Percentiles rank a stretch among this genome's conserved stretches.
Evolutionary conservation across 2,329 filamentous ascomycete genomes (phyloP).

Genomic region (Beauveria asiatica): DNA sequence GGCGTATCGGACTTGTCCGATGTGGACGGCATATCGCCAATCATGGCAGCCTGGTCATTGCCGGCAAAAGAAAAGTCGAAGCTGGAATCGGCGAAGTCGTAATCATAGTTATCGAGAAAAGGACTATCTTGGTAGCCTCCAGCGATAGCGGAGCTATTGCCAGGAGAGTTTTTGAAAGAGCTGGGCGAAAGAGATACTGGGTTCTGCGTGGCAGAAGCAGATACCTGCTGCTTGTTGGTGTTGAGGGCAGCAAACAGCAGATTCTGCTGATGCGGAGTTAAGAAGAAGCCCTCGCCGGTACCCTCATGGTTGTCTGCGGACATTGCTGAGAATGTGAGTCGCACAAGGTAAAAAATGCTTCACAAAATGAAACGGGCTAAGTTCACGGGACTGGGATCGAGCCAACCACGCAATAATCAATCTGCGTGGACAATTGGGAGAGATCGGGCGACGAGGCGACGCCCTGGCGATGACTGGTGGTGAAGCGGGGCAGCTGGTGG

Average conservation of each 20-base stretch:
- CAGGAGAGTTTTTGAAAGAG: conserved; percentile 42
- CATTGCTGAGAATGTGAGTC: conserved; percentile 27
- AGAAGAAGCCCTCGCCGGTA: conserved; percentile 47
- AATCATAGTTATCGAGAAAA: conserved; percentile 68
- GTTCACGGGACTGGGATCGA: neutral
- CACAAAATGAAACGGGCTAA: neutral
- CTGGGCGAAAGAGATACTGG: conserved; percentile 37
- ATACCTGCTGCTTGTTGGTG: conserved; percentile 47
- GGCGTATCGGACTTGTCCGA: conserved; percentile 49
- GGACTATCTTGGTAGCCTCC: conserved; percentile 63
- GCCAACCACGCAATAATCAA: neutral
- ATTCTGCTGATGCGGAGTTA: conserved; percentile 69
- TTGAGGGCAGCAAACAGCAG: conserved; percentile 69
- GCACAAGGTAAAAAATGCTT: neutral
- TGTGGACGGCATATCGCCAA: conserved; percentile 61
- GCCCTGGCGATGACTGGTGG: conserved; percentile 6
- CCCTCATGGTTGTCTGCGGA: conserved; percentile 35
- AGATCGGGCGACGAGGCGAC: neutral
- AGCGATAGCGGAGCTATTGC: conserved; percentile 28
- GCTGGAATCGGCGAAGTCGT: conserved; percentile 66
- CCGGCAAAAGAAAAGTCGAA: conserved; percentile 58
- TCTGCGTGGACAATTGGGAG: neutral
- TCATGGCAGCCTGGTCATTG: conserved; percentile 55
- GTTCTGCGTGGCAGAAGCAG: conserved; percentile 26
- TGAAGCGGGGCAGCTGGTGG: conserved; percentile 7